A percentile compares a stretch with the other conserved stretches of the same genome.
These are phyloP conservation scores for Cylindricascospora bacillispora DNA, from an alignment of 1,139 yeast species.

Conservation along the genomic window DNA sequence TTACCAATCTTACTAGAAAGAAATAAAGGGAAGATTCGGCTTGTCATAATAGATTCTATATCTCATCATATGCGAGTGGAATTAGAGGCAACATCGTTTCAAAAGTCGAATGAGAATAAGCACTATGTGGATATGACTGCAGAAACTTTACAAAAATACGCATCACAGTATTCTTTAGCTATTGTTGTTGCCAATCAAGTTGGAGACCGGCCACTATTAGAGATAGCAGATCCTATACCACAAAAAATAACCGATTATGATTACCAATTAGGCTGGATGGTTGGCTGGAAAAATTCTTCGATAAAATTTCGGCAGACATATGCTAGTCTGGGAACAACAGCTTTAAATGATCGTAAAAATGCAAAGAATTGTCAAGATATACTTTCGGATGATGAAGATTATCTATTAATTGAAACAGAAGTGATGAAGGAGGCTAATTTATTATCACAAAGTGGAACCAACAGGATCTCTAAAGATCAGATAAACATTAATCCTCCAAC, in stretches of 20 bases:
- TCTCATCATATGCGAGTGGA: constrained; percentile 76
- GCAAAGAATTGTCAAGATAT: constrained; percentile 9
- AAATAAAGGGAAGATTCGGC: constrained; percentile 31
- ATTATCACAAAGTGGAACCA: constrained; percentile 2
- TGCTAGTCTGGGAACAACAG: constrained; percentile 5
- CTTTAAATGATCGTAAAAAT: background rate
- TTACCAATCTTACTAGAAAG: constrained; percentile 44
- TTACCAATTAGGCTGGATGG: constrained; percentile 58
- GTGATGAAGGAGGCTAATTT: constrained; percentile 8
- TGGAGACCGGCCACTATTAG: constrained; percentile 40
- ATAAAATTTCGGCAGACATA: constrained; percentile 24
- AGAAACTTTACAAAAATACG: constrained; percentile 38
- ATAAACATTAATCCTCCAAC: background rate
- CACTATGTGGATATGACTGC: constrained; percentile 36
- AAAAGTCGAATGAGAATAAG: constrained; percentile 29
- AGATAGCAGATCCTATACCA: constrained; percentile 7
- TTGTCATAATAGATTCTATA: constrained; percentile 68
- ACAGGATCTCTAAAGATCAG: background rate
- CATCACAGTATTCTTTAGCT: constrained; percentile 40
- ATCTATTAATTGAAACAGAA: constrained; percentile 13
- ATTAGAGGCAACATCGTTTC: constrained; percentile 30
- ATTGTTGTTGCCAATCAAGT: constrained; percentile 74
- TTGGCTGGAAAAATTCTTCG: constrained; percentile 56
- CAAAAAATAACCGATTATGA: constrained; percentile 39
- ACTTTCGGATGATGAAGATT: constrained; percentile 25